Evolutionary conservation across 805 yeast genomes (phyloP), one percentile per base, ranked within the genome.

Genomic region (Pichia nanzhaoensis): DNA sequence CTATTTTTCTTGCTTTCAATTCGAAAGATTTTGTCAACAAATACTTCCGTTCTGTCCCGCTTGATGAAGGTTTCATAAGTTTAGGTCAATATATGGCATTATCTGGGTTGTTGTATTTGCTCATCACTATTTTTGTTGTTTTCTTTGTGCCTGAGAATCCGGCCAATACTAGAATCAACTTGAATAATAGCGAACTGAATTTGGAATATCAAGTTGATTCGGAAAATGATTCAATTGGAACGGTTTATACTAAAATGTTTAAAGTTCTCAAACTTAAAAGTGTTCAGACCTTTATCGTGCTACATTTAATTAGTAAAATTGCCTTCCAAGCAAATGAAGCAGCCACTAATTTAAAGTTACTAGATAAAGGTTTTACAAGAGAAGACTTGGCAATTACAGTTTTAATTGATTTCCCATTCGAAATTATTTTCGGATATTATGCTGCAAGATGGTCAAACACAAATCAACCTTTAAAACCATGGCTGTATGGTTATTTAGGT

Each of bases 301-400:
- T 93, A 8, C 90, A 89, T 56, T 63, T 93, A 36, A 62, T 88
- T 10, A 81, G 95, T 33, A 93, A 93, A 58, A 72, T 91, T 47
- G 98, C 96, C 2, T 93, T 93, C 63, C 96, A 90, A 60, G 95
- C 90, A 24, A 93, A 90, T 57, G 99, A 93, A 63, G 89, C 93
- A 7, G 97, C 95, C 24, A 93, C 98, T 1, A 91, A 91, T 59
- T 73, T 93, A 54, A 93, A 91, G 61, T 69, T 93, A 19, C 68
- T 93, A 5, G 99, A 93, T 60, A 83, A 82, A 56, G 99, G 99
- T 0, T 78, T 93, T 37, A 80, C 93, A 34, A 86, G 90, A 60
- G 99, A 93, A 62, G 98, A 93, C 59, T 68, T 93, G 34, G 95
- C 98, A 1, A 77, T 93, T 18, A 86, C 96, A 0, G 98, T 91